Conservation (phyloP, 2,329 filamentous ascomycete species). For the Paraconiothyrium sp. region DNA sequence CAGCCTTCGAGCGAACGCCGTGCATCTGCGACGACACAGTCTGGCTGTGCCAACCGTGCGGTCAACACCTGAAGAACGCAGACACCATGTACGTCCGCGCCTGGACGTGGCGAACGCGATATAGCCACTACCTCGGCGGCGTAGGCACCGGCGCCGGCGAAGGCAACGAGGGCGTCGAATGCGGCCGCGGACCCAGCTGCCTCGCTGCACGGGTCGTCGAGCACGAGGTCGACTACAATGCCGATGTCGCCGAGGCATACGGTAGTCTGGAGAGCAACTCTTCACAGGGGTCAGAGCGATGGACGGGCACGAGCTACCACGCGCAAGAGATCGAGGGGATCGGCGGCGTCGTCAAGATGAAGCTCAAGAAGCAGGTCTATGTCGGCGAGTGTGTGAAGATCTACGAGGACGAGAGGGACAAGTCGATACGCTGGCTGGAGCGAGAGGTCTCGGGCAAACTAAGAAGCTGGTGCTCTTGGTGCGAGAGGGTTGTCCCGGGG, state of each 20-base stretch:
- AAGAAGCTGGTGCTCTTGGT: conserved; percentile 94
- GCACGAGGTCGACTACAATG: conserved; percentile 85
- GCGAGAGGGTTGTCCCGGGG: conserved; percentile 76
- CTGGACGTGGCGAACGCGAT: conserved; percentile 90
- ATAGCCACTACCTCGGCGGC: conserved; percentile 79
- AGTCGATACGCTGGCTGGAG: conserved; percentile 67
- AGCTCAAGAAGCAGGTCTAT: conserved; percentile 81
- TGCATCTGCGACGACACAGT: conserved; percentile 71
- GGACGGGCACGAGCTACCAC: conserved; percentile 76
- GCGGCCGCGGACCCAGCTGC: conserved; percentile 80
- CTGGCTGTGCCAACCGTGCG: conserved; percentile 89
- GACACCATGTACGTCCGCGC: conserved; percentile 71
- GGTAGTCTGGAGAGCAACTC: conserved; percentile 59
- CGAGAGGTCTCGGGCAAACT: conserved; percentile 74
- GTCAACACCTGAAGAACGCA: conserved; percentile 70
- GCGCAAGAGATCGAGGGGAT: conserved; percentile 92
- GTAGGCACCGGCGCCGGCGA: conserved; percentile 89
- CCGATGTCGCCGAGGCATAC: conserved; percentile 64
- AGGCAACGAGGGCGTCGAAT: conserved; percentile 86
- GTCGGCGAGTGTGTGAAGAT: conserved; percentile 88
- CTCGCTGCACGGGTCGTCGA: conserved; percentile 80
- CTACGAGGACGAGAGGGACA: conserved; percentile 69
- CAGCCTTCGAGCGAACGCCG: conserved; percentile 61
- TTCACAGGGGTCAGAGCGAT: conserved; percentile 51
- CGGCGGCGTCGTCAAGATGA: conserved; percentile 86